Conservation (phyloP, 805 yeast genomes). For the Osmozyma mogii region DNA sequence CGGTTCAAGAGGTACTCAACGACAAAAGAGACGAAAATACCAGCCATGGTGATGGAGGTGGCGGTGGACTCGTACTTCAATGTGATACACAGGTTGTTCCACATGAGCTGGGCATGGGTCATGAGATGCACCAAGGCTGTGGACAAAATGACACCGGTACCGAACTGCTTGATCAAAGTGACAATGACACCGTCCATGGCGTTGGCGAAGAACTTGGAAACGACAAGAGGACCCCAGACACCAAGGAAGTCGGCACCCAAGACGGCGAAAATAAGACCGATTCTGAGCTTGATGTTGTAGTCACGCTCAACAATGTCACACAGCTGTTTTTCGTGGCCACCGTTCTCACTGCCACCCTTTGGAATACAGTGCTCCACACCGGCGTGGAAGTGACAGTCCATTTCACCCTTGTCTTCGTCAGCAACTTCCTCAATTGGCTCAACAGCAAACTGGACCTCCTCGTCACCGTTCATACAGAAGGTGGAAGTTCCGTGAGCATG, state of each 20-base stretch:
- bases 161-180: conserved; percentile 10
- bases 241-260: conserved; percentile 3
- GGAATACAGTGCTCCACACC: conserved; percentile 24
- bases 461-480: conserved; percentile 11
- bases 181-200: conserved; percentile 2
- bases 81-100: conserved; percentile 17
- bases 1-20: too few species aligned
- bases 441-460: conserved; percentile 13
- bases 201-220: neutral
- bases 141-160: conserved; percentile 25
- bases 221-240: conserved; percentile 1
- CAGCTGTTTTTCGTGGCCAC: conserved; percentile 2
- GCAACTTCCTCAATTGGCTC: neutral
- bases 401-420: neutral
- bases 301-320: conserved; percentile 17
- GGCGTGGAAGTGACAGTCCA: conserved; percentile 25
- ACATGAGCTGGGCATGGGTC: conserved; percentile 22
- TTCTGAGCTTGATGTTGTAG: conserved; percentile 1
- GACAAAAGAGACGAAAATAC: conserved; percentile 17
- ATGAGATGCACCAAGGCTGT: conserved; percentile 26
- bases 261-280: conserved; percentile 1
- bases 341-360: too few species aligned
- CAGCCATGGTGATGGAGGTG: conserved; percentile 23
- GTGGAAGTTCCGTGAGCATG: conserved; percentile 12
- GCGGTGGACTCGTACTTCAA: conserved; percentile 20